Conservation (phyloP, 2,329 filamentous ascomycete genomes). For the Akanthomyces uredinophilus region DNA sequence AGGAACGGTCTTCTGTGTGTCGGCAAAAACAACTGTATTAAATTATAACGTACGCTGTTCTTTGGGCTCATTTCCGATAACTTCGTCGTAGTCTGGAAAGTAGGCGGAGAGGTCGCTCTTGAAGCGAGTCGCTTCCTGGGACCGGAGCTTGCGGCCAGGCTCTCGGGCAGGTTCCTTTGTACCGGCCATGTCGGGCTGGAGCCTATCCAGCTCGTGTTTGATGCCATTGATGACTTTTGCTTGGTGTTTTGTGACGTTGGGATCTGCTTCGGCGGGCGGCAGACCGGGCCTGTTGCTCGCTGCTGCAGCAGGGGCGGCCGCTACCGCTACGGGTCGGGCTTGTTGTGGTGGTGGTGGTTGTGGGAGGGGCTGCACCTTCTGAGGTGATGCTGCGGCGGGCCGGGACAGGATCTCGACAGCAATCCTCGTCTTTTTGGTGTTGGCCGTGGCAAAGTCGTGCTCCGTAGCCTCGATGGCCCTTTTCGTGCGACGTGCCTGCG, state of each 20-base stretch:
- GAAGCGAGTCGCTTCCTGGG: conserved; percentile 76
- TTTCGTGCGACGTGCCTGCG: conserved; percentile 39
- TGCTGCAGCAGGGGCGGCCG: conserved; percentile 17
- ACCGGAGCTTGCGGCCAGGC: conserved; percentile 74
- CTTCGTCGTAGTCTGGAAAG: conserved; percentile 90
- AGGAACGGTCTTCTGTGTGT: background rate
- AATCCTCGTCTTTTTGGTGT: conserved; percentile 47
- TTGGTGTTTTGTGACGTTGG: conserved; percentile 44
- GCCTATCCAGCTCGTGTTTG: conserved; percentile 53
- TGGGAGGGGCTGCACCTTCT: conserved; percentile 22
- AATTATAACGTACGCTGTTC: conserved; percentile 55
- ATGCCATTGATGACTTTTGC: conserved; percentile 58
- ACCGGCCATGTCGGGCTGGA: conserved; percentile 45
- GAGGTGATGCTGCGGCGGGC: conserved; percentile 24
- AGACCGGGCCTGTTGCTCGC: conserved; percentile 17
- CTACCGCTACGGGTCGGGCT: conserved; percentile 16
- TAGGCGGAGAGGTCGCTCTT: conserved; percentile 90
- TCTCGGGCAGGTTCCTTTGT: conserved; percentile 58
- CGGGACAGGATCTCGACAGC: conserved; percentile 46
- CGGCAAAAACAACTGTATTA: background rate
- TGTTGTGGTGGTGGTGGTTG: conserved; percentile 20
- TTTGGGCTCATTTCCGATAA: conserved; percentile 79
- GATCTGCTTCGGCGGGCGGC: conserved; percentile 22
- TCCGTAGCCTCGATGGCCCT: conserved; percentile 42
- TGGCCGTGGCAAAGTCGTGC: conserved; percentile 39